Evolutionary conservation across 148 eudicot genomes (phyloP), one percentile per base, ranked within the genome.

Genomic region (Simmondsia chinensis): DNA sequence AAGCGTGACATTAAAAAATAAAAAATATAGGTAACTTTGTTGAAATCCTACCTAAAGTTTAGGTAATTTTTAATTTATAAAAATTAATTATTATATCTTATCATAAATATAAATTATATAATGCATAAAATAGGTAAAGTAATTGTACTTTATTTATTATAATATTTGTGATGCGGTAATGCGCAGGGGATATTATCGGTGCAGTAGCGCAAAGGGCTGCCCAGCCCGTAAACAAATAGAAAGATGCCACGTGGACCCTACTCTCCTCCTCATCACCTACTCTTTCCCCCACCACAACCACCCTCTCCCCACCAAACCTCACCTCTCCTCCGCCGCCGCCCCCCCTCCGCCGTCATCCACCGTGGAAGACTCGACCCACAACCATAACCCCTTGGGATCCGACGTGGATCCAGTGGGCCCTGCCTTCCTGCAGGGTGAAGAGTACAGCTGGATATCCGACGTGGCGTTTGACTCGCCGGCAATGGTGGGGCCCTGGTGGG

Each of bases 181-280:
- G n/a, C n/a, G 50, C 71, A 70, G 75, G 63, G 75, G 71, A 27
- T 70, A 68, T 36, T 68, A 68, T 35, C 62, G 53, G 52, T 68
- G 73, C 52, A 68, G 73, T 38, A 68, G 63, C 54, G 44, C 62
- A 42, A 60, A 66, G 62, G 73, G 73, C 21, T 68, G 73, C 31
- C 67, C 73, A 4, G 73, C 73, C 3, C 55, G 73, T 21, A 68
- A 68, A 39, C 73, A 68, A 9, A 67, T 68, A 2, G 73, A 68
- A 49, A 61, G 63, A 17, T 53, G 63, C 49, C 40, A 53, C 48
- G 73, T 61, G 20, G 73, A 68, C 5, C 47, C 63, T 16, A 22
- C 63, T 5, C 56, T 61, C 62, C 54, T 68, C 7, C 51, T 68
- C 15, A 66, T 68, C 32, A 68, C 73, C 3, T 68, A 68, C 17